phyloP scores from a whole-genome alignment of 1,284 basidiomycete genomes.

The Pyrrhoderma noxium region DNA sequence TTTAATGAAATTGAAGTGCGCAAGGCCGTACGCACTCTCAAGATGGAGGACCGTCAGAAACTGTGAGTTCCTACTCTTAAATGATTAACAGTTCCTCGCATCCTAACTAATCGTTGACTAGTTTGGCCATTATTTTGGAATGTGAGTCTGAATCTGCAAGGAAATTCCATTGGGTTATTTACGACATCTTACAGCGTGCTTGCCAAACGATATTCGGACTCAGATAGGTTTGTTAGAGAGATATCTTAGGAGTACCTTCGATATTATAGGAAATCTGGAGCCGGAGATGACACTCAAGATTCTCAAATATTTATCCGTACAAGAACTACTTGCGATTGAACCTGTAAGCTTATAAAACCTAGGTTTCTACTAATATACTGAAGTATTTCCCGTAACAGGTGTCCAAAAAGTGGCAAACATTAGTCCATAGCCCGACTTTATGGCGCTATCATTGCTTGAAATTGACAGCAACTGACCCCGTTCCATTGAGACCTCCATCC shows the following conservation, averaged over 20 bases:
- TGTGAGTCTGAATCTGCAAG: constrained; percentile 32
- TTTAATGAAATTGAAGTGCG: constrained; percentile 66
- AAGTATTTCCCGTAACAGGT: constrained; percentile 38
- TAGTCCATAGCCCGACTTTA: constrained; percentile 63
- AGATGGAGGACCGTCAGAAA: constrained; percentile 61
- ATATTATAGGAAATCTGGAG: constrained; percentile 69
- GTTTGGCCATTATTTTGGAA: constrained; percentile 42
- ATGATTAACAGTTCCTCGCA: not conserved
- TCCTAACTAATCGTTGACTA: constrained; percentile 18
- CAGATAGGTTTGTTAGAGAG: constrained; percentile 78
- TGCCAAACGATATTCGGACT: constrained; percentile 70
- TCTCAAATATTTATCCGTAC: constrained; percentile 56
- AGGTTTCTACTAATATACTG: not conserved
- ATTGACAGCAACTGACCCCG: constrained; percentile 70
- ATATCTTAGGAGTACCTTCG: constrained; percentile 73
- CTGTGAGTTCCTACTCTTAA: constrained; percentile 40
- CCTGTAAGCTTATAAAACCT: constrained; percentile 30
- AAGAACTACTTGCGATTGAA: constrained; percentile 56
- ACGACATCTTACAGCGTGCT: constrained; percentile 38
- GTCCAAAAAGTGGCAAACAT: constrained; percentile 66
- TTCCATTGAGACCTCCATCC: constrained; percentile 52
- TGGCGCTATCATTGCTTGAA: constrained; percentile 74
- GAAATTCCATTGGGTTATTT: no score
- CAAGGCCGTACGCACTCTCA: constrained; percentile 52
- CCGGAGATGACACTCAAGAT: constrained; percentile 61